Percentiles rank a stretch among this genome's conserved stretches.
Conservation (phyloP, 768 basidiomycete genomes). For the Boletus subparvulus region DNA sequence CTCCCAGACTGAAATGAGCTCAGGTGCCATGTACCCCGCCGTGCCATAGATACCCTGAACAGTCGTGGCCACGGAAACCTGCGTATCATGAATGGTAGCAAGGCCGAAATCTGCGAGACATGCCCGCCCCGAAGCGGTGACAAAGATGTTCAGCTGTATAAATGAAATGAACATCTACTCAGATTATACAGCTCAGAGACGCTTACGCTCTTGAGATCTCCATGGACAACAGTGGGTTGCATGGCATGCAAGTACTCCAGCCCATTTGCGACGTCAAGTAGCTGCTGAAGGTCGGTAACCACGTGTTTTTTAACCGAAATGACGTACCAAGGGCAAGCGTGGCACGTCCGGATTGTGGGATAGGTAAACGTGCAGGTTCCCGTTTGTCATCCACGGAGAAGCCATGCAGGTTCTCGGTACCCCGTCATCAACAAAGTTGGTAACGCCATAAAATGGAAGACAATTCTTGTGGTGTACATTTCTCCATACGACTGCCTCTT, state of each 20-base stretch:
- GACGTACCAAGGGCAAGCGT: conserved; percentile 35
- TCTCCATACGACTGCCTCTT: conserved; percentile 33
- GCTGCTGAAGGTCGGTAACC: conserved; percentile 22
- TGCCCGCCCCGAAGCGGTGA: conserved; percentile 24
- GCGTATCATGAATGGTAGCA: conserved; percentile 18
- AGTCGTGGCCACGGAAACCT: conserved; percentile 14
- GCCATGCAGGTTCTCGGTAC: conserved; percentile 18
- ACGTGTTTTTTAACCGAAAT: neutral
- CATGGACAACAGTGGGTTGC: conserved; percentile 41
- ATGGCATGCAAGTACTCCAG: conserved; percentile 40
- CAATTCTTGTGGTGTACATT: conserved; percentile 31
- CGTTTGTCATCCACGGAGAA: conserved; percentile 30
- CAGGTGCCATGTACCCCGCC: conserved; percentile 29
- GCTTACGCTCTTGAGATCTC: conserved; percentile 45
- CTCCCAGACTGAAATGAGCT: conserved; percentile 17
- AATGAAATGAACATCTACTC: neutral
- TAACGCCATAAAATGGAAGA: conserved; percentile 32
- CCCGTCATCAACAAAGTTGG: conserved; percentile 10
- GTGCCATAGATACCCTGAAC: conserved; percentile 20
- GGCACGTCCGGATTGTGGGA: conserved; percentile 22
- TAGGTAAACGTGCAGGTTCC: conserved; percentile 34
- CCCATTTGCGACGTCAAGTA: conserved; percentile 39
- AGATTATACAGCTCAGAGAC: neutral
- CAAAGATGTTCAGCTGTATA: conserved; percentile 29
- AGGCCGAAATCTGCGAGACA: conserved; percentile 37